These are phyloP conservation scores for Trichoderma orchidacearum DNA, from an alignment of 495 filamentous ascomycete species.

Conservation along the genomic window DNA sequence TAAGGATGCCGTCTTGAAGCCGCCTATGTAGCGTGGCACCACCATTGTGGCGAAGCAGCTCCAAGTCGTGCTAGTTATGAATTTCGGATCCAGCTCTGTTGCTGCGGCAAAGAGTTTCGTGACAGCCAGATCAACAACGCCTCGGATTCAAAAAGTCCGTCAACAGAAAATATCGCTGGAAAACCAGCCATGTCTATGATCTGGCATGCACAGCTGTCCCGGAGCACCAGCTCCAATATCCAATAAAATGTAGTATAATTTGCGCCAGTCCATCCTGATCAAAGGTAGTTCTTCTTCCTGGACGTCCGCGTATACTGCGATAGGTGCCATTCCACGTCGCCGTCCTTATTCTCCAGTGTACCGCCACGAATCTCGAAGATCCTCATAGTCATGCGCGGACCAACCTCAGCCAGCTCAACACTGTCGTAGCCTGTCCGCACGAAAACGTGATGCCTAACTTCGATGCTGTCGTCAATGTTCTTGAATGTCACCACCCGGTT, in stretches of 20 bases:
- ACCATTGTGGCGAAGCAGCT: neutral
- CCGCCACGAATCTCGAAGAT: conserved; percentile 88
- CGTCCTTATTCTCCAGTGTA: conserved; percentile 88
- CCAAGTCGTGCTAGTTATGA: neutral
- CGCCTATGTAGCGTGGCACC: neutral
- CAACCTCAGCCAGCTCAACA: conserved; percentile 89
- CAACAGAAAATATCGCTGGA: too few species aligned
- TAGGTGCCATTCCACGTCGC: conserved; percentile 92
- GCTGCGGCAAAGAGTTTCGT: too few species aligned
- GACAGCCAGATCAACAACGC: too few species aligned
- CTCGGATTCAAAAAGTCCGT: too few species aligned
- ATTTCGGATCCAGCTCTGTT: neutral
- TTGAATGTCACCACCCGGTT: conserved; percentile 87
- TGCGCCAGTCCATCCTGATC: conserved; percentile 9
- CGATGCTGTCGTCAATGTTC: conserved; percentile 88
- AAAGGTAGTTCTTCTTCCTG: conserved; percentile 88
- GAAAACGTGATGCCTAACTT: conserved; percentile 41
- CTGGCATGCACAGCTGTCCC: too few species aligned
- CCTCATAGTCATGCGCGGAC: conserved; percentile 91
- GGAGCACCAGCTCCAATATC: too few species aligned
- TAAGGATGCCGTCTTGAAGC: neutral
- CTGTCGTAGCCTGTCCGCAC: conserved; percentile 68
- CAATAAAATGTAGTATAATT: neutral
- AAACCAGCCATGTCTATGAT: too few species aligned
- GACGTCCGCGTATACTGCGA: conserved; percentile 89